Conservation (phyloP, 805 yeast species). For the Ogataea trehalophila region DNA sequence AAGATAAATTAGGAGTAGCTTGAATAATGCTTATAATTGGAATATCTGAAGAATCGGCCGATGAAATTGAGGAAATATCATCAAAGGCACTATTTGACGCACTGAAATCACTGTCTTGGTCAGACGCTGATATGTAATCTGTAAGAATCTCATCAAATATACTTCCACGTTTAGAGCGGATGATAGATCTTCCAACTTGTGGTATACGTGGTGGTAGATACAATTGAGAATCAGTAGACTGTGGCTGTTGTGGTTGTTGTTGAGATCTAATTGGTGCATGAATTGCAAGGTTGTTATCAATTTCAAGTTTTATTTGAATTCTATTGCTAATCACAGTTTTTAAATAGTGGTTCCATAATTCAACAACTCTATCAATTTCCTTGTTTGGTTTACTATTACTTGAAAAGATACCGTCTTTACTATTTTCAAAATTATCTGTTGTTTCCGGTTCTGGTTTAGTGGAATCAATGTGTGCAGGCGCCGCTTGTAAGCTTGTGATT, state of each 20-base stretch:
- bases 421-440: background rate
- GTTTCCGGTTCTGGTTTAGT: background rate
- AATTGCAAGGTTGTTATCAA: constrained; percentile 8
- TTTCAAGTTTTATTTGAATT: constrained; percentile 26
- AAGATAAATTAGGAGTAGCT: too few species aligned
- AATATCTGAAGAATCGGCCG: constrained; percentile 9
- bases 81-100: constrained; percentile 3
- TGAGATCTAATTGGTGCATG: too few species aligned
- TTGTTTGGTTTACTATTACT: constrained; percentile 1
- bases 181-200: background rate
- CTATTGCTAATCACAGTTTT: constrained; percentile 22
- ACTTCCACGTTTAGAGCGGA: constrained; percentile 8
- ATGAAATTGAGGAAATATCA: constrained; percentile 10
- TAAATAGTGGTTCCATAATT: constrained; percentile 27
- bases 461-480: too few species aligned
- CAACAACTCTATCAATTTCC: constrained; percentile 12
- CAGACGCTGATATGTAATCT: constrained; percentile 13
- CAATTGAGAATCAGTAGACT: background rate
- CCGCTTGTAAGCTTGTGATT: too few species aligned
- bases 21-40: too few species aligned
- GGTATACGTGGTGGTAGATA: background rate
- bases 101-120: constrained; percentile 7
- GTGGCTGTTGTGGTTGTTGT: too few species aligned
- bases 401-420: background rate
- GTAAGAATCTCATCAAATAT: constrained; percentile 15